A percentile compares a stretch with the other conserved stretches of the same genome.
Conservation (phyloP, 1,139 yeast genomes). For the Suhomyces choctaworum region DNA sequence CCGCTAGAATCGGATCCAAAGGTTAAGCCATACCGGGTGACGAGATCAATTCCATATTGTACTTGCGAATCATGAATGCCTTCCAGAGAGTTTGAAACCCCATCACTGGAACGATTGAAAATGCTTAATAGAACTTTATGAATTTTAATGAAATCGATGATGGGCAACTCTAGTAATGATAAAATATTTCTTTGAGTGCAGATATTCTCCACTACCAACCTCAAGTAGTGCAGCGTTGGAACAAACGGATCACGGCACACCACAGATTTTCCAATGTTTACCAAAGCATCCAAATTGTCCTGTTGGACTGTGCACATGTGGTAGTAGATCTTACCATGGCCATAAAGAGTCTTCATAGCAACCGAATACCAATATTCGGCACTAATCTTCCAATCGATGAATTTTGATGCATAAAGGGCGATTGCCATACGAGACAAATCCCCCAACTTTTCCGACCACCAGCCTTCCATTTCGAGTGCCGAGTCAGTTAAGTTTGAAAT, state of each 20-base stretch:
- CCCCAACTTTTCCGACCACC: conserved; percentile 79
- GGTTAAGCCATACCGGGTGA: conserved; percentile 66
- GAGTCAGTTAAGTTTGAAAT: conserved; percentile 55
- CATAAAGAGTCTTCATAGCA: conserved; percentile 69
- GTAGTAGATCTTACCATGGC: conserved; percentile 78
- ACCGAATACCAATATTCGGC: conserved; percentile 77
- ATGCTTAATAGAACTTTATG: conserved; percentile 60
- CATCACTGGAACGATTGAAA: conserved; percentile 25
- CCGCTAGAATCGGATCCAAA: conserved; percentile 70
- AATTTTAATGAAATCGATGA: conserved; percentile 64
- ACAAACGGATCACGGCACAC: conserved; percentile 79
- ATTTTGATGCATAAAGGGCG: conserved; percentile 72
- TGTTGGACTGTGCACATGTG: conserved; percentile 84
- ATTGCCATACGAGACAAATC: conserved; percentile 82
- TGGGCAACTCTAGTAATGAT: conserved; percentile 57
- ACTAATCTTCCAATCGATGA: conserved; percentile 77
- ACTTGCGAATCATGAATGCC: conserved; percentile 44
- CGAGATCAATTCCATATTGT: conserved; percentile 61
- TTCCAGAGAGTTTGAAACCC: conserved; percentile 22
- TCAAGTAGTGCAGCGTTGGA: conserved; percentile 74
- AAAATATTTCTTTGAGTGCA: conserved; percentile 69
- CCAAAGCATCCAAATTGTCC: conserved; percentile 76
- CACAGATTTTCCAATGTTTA: conserved; percentile 74
- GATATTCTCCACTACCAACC: conserved; percentile 75
- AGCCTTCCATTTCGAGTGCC: conserved; percentile 60